Conservation (phyloP, 129 eudicot genomes). For the Oenanthe sinensis region DNA sequence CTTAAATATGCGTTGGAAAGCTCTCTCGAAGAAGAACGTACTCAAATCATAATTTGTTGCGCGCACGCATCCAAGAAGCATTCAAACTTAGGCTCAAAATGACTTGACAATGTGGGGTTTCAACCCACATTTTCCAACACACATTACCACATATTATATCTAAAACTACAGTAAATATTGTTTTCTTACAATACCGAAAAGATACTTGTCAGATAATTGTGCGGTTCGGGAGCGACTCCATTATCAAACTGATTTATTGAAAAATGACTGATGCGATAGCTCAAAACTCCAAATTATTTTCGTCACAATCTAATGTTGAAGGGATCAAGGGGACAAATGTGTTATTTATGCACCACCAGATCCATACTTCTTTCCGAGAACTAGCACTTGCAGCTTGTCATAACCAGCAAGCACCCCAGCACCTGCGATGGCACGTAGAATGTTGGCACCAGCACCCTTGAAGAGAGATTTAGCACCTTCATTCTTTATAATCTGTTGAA, state of each 20-base stretch:
- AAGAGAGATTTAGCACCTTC: conserved; percentile 48
- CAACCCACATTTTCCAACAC: too few relatives aligned
- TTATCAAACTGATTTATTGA: background rate
- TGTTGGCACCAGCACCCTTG: conserved; percentile 59
- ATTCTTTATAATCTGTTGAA: conserved; percentile 38
- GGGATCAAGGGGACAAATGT: background rate
- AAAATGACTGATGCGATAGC: background rate
- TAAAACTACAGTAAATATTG: background rate
- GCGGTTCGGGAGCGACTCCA: background rate
- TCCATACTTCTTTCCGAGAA: conserved; percentile 34
- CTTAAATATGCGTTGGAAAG: too few relatives aligned
- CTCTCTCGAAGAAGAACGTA: too few relatives aligned
- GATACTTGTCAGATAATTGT: background rate
- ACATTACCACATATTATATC: background rate
- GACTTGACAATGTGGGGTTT: too few relatives aligned
- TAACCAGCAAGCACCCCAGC: conserved; percentile 45
- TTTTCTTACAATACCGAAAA: background rate
- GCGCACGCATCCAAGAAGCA: too few relatives aligned
- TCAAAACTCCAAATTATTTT: background rate
- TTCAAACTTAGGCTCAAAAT: too few relatives aligned
- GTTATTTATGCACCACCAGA: conserved; percentile 26
- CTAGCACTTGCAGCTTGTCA: conserved; percentile 34
- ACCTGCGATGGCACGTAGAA: conserved; percentile 35
- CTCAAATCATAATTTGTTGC: too few relatives aligned
- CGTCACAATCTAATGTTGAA: background rate